A percentile compares a stretch with the other conserved stretches of the same genome.
Conservation (phyloP, 106 monocot species). For the Dendrobium huoshanense region DNA sequence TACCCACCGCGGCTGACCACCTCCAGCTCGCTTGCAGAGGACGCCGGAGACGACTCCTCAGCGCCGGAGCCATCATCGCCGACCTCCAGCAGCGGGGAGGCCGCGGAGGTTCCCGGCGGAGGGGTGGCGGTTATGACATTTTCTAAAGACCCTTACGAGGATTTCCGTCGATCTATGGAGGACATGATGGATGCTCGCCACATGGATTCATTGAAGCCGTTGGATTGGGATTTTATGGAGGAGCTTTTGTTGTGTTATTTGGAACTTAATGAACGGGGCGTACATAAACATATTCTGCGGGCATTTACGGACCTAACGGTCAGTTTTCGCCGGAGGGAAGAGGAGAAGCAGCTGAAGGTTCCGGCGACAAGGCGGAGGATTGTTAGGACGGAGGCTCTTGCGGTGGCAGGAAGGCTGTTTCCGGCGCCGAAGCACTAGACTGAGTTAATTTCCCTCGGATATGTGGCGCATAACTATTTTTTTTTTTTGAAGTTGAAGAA, state of each 20-base stretch:
- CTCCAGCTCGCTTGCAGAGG: not conserved
- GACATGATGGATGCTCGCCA: constrained; percentile 45
- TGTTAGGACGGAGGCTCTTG: not conserved
- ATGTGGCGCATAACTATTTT: no score
- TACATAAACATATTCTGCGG: constrained; percentile 61
- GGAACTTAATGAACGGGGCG: constrained; percentile 65
- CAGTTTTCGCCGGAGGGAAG: constrained; percentile 18
- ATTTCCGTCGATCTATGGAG: constrained; percentile 57
- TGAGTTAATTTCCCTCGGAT: not conserved
- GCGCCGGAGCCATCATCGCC: not conserved
- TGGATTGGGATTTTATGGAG: constrained; percentile 95
- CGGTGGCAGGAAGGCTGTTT: not conserved
- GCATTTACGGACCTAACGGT: constrained; percentile 63
- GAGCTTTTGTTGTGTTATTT: constrained; percentile 75
- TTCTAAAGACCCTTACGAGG: constrained; percentile 54
- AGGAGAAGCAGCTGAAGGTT: not conserved
- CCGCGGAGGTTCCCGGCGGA: constrained; percentile 1
- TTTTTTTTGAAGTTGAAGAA: no score
- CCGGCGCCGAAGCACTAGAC: not conserved
- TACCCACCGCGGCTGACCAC: constrained; percentile 10
- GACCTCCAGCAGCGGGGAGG: not conserved
- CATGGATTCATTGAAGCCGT: not conserved
- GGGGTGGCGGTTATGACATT: constrained; percentile 44
- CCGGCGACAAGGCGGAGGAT: constrained; percentile 2
- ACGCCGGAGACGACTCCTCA: not conserved